These are phyloP conservation scores for Nemania abortiva DNA, from an alignment of 2,329 filamentous ascomycete genomes.

Conservation along the genomic window DNA sequence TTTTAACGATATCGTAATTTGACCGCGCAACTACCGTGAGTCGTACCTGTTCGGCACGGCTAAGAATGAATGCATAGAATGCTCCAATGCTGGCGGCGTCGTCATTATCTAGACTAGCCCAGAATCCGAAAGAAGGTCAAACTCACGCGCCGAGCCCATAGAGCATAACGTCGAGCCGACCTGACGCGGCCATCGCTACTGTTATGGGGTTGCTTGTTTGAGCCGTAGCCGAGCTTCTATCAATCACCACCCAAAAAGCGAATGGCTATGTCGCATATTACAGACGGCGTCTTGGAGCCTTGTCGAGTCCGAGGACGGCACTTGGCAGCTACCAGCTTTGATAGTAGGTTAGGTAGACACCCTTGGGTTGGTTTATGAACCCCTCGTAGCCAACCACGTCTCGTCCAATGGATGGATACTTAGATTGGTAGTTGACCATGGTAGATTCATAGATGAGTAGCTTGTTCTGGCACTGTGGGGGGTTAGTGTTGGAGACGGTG, in stretches of 20 bases:
- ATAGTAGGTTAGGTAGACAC: too few species aligned
- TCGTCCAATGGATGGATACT: too few species aligned
- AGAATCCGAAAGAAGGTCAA: not conserved
- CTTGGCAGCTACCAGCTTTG: too few species aligned
- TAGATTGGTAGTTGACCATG: too few species aligned
- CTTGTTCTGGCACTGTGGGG: not conserved
- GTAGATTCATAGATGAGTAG: too few species aligned
- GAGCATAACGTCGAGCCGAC: constrained; percentile 57
- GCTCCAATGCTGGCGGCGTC: constrained; percentile 62
- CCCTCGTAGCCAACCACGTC: too few species aligned
- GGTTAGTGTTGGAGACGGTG: constrained; percentile 20
- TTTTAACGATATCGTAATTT: constrained; percentile 67
- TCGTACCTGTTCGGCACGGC: constrained; percentile 57
- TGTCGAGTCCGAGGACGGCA: too few species aligned
- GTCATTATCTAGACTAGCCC: not conserved
- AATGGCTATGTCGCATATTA: not conserved
- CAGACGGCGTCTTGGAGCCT: too few species aligned
- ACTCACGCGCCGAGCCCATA: constrained; percentile 68
- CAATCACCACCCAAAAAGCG: not conserved
- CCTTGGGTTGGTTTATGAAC: too few species aligned
- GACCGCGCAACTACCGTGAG: constrained; percentile 72
- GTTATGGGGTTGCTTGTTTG: not conserved
- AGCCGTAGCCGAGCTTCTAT: not conserved
- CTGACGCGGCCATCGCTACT: constrained; percentile 2
- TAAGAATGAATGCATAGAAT: constrained; percentile 68